These are phyloP conservation scores for Thermomyces lanuginosus DNA, from an alignment of 2,329 filamentous ascomycete genomes.

Conservation along the genomic window DNA sequence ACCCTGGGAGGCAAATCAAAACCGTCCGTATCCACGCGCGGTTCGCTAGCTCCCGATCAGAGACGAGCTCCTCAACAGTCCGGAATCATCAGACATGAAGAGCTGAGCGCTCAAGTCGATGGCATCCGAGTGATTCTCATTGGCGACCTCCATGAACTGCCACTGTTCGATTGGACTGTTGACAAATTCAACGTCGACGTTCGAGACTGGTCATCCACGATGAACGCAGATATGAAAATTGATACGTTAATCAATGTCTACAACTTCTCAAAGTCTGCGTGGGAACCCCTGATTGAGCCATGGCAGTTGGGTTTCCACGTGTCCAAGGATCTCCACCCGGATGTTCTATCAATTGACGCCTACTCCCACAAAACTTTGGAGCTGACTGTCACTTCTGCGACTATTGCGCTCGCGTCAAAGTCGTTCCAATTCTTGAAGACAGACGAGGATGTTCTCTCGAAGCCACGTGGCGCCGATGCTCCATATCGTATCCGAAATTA, in stretches of 20 bases:
- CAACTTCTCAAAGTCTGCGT: constrained; percentile 97
- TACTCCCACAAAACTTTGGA: constrained; percentile 84
- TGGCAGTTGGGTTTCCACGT: constrained; percentile 92
- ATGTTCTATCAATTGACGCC: constrained; percentile 65
- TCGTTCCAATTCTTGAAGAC: constrained; percentile 78
- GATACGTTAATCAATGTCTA: constrained; percentile 94
- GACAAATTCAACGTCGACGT: constrained; percentile 76
- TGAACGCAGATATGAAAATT: constrained; percentile 78
- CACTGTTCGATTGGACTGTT: constrained; percentile 82
- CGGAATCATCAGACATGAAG: constrained; percentile 50
- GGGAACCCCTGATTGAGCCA: constrained; percentile 91
- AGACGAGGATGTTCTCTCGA: constrained; percentile 81
- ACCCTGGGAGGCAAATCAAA: constrained; percentile 22
- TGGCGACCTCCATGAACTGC: constrained; percentile 87
- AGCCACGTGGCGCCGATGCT: constrained; percentile 77
- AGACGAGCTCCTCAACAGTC: constrained; percentile 28
- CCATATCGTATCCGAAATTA: constrained; percentile 91
- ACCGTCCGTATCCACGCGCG: constrained; percentile 25
- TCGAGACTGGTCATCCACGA: constrained; percentile 74
- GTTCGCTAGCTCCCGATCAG: constrained; percentile 23
- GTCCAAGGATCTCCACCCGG: constrained; percentile 57
- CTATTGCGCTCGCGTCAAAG: constrained; percentile 83
- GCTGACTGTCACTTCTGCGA: constrained; percentile 79
- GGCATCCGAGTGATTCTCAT: constrained; percentile 87
- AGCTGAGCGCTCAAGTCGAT: constrained; percentile 70